These are phyloP conservation scores for Venturia pyrina DNA, from an alignment of 2,329 filamentous ascomycete species.

Conservation along the genomic window DNA sequence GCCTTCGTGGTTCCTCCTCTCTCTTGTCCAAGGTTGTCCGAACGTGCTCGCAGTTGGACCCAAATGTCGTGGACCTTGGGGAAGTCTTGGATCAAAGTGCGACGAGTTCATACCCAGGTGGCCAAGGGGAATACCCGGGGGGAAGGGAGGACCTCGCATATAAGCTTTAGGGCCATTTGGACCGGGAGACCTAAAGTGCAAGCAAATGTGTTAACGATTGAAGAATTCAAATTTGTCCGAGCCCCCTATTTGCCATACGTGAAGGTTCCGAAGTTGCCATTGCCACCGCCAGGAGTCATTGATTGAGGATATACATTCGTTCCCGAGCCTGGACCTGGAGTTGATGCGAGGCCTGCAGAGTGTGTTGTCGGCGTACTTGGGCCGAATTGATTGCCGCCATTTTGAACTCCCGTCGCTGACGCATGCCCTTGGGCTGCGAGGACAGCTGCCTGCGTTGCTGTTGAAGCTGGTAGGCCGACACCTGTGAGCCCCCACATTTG, in stretches of 20 bases:
- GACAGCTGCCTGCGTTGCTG: slow-evolving; percentile 12
- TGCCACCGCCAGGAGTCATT: slow-evolving; percentile 60
- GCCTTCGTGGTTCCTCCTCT: too few species aligned
- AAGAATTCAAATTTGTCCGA: background rate
- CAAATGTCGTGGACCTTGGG: too few species aligned
- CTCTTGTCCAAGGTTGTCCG: too few species aligned
- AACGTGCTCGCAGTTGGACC: too few species aligned
- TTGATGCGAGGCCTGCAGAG: slow-evolving; percentile 45
- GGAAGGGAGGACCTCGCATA: background rate
- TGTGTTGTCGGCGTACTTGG: slow-evolving; percentile 62
- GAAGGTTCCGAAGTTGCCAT: slow-evolving; percentile 66
- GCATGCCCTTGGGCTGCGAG: slow-evolving; percentile 12
- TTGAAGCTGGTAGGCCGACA: slow-evolving; percentile 12
- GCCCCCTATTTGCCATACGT: slow-evolving; percentile 19
- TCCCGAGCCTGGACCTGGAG: slow-evolving; percentile 4
- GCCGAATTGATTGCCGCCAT: slow-evolving; percentile 27
- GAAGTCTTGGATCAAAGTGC: too few species aligned
- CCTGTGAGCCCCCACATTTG: slow-evolving; percentile 76
- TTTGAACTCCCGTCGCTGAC: slow-evolving; percentile 15
- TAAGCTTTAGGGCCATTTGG: background rate
- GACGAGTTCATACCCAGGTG: too few species aligned
- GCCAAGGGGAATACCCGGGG: too few species aligned
- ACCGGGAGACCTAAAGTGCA: background rate
- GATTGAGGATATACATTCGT: background rate
- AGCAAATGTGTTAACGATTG: background rate